Evolutionary conservation across 1,139 yeast species (phyloP).

Genomic region (Scheffersomyces parashehatae): DNA sequence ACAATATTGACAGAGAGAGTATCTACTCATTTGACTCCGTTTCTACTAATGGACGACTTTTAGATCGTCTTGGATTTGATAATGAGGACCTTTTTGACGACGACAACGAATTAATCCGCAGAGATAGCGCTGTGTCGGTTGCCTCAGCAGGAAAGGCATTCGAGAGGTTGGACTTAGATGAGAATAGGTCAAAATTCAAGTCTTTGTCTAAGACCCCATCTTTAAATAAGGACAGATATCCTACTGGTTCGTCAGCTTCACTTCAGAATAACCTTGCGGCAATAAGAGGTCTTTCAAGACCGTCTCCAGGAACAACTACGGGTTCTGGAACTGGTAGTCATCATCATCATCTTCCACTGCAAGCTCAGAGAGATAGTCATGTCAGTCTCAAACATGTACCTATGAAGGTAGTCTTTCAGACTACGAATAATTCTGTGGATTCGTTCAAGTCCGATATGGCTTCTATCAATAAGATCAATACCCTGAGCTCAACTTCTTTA

Average conservation of each 20-base stretch:
- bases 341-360: too few species aligned
- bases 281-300: neutral
- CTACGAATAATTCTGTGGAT: conserved; percentile 26
- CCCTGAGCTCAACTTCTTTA: neutral
- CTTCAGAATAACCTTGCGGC: conserved; percentile 2
- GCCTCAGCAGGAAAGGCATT: conserved; percentile 35
- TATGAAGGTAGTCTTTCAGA: conserved; percentile 24
- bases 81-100: conserved; percentile 15
- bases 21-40: conserved; percentile 49
- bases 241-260: conserved; percentile 1
- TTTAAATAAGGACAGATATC: conserved; percentile 1
- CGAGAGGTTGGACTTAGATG: conserved; percentile 34
- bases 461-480: conserved; percentile 6
- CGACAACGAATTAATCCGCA: conserved; percentile 10
- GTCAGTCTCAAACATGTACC: conserved; percentile 25
- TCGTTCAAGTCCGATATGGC: conserved; percentile 31
- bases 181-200: conserved; percentile 7
- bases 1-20: conserved; percentile 28
- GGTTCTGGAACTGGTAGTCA: neutral
- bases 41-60: conserved; percentile 42
- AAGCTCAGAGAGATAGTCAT: neutral
- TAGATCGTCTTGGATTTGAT: conserved; percentile 37
- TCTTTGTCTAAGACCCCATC: neutral
- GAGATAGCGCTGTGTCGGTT: conserved; percentile 30
- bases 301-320: conserved; percentile 3